Base-by-base conservation (phyloP, 2,329 filamentous ascomycete species). In the Seiridium cupressi region DNA sequence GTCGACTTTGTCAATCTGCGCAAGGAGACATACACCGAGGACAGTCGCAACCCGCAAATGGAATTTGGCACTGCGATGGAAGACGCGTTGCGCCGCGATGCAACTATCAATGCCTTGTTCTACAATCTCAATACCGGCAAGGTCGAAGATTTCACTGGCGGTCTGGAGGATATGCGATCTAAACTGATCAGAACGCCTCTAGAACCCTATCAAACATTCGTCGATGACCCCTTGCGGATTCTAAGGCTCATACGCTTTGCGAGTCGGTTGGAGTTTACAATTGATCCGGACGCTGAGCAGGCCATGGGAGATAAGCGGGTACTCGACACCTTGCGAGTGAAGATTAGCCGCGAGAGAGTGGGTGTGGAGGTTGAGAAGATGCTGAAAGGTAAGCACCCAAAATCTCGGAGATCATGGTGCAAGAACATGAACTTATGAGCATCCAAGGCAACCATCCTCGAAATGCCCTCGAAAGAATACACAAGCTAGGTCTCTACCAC, bases 61-160 rank as follows among this genome's bases (percentile, higher is more conserved):
- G 93, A 97, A 72, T 97, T 97, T 74, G 95, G 94, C 4, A 97
- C 92, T 0, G 89, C 94, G 0, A 84, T 91, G 71, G 93, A 99
- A 74, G 94, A 99, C 75, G 94, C 94, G 2, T 73, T 93, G 65
- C 88, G 94, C 31, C 87, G 94, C 53, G 94, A 99, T 79, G 93
- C 94, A 31, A 97, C 93, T 0, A 88, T 98, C 62, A 99, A 99
- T 72, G 92, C 95, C 32, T 85, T 99, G 63, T 98, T 98, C 77
- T 98, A 95, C 80, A 98, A 98, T 68, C 79, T 99, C 44, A 88
- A 93, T 69, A 92, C 89, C 1, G 84, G 86, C 40, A 69, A 83
- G 61, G 84, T 98, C 42, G 94, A 98, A 73, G 95, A 99, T 72
- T 90, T 96, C 62, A 96, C 92, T 0, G 84, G 84, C 6, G 94